Base-by-base conservation (phyloP, 371 early-diverging fungal species). In the Syncephalastrum sp. region DNA sequence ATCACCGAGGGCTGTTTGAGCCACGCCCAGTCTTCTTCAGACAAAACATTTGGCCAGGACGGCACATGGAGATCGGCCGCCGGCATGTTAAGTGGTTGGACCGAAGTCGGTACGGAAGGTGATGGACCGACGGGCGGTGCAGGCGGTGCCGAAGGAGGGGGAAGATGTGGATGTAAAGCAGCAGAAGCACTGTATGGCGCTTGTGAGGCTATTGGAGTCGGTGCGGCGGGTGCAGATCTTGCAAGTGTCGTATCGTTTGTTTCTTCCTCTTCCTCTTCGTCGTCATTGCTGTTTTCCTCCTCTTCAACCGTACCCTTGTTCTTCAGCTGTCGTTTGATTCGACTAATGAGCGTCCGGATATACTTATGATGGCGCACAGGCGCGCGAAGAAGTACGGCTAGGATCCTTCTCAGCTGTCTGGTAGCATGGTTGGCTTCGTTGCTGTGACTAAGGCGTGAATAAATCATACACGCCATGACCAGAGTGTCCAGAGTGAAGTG, bases 401-500 rank as follows among this genome's bases (percentile, higher is more conserved):
- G 70, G n/a, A 71, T 63, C 29, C 61, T 63, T 33, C 48, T 43
- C 54, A 77, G 57, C 23, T 74, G 67, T 12, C 42, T 53, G 23
- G 53, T 54, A 8, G 74, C 59, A 55, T 67, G 63, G 53, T 27
- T 33, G 5, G 5, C 38, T 33, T 33, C 38, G 10, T 33, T 10
- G 38, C 38, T 12, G 12, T 33, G 38, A 33, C 38, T 5, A 2
- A 33, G 38, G 42, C 42, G 7, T 42, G 27, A 7, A 48, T 78
- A 74, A 1, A 72, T 63, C 16, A 64, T 56, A 6, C 65, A 58
- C 1, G 72, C 69, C 67, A 74, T 69, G 60, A 74, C 68, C 24
- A 79, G 21, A 0, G 72, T 71, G 24, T 79, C 80, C 4, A 79
- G 46, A 2, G 80, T 72, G 48, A 79, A 79, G 50, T 79, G 80